Base-by-base conservation (phyloP, 1,284 basidiomycete genomes). In the Papiliotrema fonsecae region DNA sequence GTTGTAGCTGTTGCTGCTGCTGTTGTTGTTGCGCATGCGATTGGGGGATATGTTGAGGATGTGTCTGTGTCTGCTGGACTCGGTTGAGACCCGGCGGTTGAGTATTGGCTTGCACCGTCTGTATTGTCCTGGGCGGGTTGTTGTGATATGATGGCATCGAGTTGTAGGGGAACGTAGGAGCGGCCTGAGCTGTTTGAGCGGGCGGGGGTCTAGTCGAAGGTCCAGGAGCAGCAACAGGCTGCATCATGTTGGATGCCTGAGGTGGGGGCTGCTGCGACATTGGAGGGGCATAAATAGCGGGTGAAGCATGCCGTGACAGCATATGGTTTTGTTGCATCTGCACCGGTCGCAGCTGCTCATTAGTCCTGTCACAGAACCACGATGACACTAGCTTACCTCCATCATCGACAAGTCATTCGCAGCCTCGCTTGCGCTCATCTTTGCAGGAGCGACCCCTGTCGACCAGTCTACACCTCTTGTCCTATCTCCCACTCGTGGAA, bases 361-460 rank as follows among this genome's bases (percentile, higher is more conserved):
- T 18, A 27, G 25, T 13, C 26, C 43, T 38, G 19, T n/a, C 10
- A 21, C 47, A 40, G 24, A 31, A 9, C 10, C 10, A 21, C 28
- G n/a, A 10, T 19, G 14, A 4, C 28, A 43, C 40, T 27, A n/a
- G n/a, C 70, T 61, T 49, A 72, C 70, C 6, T 69, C 68, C 63
- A 74, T 71, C 37, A 67, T 43, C 6, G 57, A 54, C 36, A 74
- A 54, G 52, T 74, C 72, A 9, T 54, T 47, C 19, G 58, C 36
- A 10, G 59, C 65, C 4, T 74, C 70, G 5, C 62, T 58, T 3
- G 43, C 49, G 9, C 49, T 51, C 34, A 72, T 46, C 22, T 52
- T 55, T 2, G 59, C 35, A 11, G 70, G 67, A 2, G 59, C 56
- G 5, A 69, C 63, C 6, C 70, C 70, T 1, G 56, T 52, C 1